A percentile compares a stretch with the other conserved stretches of the same genome.
Evolutionary conservation across 192 early-diverging fungal species (phyloP).

Genomic region (Glomus cerebriforme): DNA sequence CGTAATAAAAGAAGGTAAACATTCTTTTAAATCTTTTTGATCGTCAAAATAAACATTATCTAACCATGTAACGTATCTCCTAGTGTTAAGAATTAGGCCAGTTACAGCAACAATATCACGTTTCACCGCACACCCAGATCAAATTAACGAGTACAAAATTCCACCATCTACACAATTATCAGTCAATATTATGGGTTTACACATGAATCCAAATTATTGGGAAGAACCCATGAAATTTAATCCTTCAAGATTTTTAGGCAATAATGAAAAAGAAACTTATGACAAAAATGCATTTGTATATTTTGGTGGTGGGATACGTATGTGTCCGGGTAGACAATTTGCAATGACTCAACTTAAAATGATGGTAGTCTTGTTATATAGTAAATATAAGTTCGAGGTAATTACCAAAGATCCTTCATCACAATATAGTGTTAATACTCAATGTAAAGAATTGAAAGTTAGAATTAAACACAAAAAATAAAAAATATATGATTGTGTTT

Average conservation of each 20-base stretch:
- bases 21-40: not conserved
- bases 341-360: conserved; percentile 26
- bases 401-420: not conserved
- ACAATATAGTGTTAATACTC: conserved; percentile 6
- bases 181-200: conserved; percentile 4
- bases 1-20: conserved; percentile 19
- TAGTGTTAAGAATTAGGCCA: conserved; percentile 18
- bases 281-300: conserved; percentile 3
- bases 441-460: conserved; percentile 7
- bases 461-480: conserved; percentile 8
- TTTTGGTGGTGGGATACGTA: conserved; percentile 24
- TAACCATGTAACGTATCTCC: not conserved
- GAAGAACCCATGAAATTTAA: conserved; percentile 15
- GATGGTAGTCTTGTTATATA: not conserved
- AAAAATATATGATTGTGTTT: too few relatives aligned
- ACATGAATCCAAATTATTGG: conserved; percentile 21
- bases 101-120: conserved; percentile 6
- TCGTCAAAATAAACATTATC: not conserved
- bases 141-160: conserved; percentile 13
- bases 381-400: conserved; percentile 7
- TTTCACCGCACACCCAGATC: not conserved
- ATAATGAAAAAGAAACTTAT: not conserved
- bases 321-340: conserved; percentile 25
- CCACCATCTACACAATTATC: conserved; percentile 14
- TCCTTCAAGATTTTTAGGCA: conserved; percentile 27